Percentiles rank a stretch among this genome's conserved stretches.
phyloP scores from a whole-genome alignment of 1,284 basidiomycete species.

The Trichosporon faecale region DNA sequence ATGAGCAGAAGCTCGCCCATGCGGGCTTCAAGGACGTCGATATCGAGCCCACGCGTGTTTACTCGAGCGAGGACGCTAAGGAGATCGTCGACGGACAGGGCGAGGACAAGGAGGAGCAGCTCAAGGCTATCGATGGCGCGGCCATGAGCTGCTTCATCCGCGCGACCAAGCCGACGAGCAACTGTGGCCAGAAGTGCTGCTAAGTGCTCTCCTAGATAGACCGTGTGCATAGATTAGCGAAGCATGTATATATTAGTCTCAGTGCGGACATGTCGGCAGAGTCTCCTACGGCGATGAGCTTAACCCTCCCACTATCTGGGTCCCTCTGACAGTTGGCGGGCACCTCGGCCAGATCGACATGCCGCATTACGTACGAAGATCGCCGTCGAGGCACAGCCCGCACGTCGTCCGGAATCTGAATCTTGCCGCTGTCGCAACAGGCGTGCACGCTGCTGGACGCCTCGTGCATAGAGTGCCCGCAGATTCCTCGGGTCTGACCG shows the following conservation, averaged over 20 bases:
- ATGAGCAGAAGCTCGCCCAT: constrained; percentile 16
- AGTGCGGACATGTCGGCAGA: no score
- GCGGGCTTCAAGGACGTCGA: constrained; percentile 20
- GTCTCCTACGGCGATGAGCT: no score
- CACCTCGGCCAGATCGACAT: no score
- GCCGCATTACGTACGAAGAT: no score
- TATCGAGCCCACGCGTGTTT: constrained; percentile 24
- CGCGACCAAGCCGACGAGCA: constrained; percentile 15
- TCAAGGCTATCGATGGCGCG: constrained; percentile 20
- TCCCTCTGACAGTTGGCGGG: no score
- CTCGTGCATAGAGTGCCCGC: no score
- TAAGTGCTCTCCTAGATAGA: neutral
- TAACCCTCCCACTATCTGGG: no score
- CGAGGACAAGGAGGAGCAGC: constrained; percentile 14
- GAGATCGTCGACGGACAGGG: constrained; percentile 19
- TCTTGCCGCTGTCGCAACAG: no score
- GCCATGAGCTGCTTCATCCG: constrained; percentile 23
- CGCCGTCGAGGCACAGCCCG: no score
- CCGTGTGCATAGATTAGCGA: neutral
- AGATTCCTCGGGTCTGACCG: no score
- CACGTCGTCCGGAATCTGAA: no score
- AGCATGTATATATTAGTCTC: neutral
- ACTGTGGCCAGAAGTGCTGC: constrained; percentile 3
- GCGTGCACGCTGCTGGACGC: no score
- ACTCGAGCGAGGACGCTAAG: constrained; percentile 21